Percentiles rank a stretch among this genome's conserved stretches.
Evolutionary conservation across 1,284 basidiomycete genomes (phyloP).

Genomic region (Fomitiporia mediterranea): DNA sequence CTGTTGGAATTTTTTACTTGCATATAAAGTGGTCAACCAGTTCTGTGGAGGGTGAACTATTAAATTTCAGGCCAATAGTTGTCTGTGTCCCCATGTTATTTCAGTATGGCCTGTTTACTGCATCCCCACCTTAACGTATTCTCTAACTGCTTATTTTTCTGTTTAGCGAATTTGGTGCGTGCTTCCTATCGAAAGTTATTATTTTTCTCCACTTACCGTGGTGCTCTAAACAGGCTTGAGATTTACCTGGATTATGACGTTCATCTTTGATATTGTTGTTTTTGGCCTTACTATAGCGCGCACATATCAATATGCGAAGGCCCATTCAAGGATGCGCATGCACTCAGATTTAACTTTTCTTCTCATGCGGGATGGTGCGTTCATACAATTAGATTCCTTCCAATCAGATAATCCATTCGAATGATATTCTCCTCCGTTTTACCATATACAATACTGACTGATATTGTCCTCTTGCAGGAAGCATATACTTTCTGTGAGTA

Average conservation of each 20-base stretch:
- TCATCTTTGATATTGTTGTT: constrained; percentile 15
- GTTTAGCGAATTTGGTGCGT: constrained; percentile 6
- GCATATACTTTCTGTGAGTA: constrained; percentile 18
- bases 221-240: not conserved
- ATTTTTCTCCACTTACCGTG: too few species aligned
- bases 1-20: not conserved
- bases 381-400: not conserved
- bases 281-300: constrained; percentile 15
- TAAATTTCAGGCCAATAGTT: constrained; percentile 14
- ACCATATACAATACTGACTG: not conserved
- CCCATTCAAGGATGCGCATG: constrained; percentile 6
- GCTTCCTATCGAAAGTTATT: too few species aligned
- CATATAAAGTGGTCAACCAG: constrained; percentile 14
- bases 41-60: constrained; percentile 14
- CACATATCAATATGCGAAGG: constrained; percentile 10
- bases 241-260: constrained; percentile 16
- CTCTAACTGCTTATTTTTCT: not conserved
- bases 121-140: not conserved
- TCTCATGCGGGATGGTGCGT: constrained; percentile 18
- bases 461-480: constrained; percentile 4
- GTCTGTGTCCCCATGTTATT: constrained; percentile 15
- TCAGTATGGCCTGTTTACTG: constrained; percentile 6
- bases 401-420: not conserved
- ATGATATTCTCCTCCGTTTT: not conserved
- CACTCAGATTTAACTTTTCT: constrained; percentile 12